Percentiles rank a stretch among this genome's conserved stretches.
Conservation (phyloP, 1,284 basidiomycete genomes). For the Cystobasidium sp. region DNA sequence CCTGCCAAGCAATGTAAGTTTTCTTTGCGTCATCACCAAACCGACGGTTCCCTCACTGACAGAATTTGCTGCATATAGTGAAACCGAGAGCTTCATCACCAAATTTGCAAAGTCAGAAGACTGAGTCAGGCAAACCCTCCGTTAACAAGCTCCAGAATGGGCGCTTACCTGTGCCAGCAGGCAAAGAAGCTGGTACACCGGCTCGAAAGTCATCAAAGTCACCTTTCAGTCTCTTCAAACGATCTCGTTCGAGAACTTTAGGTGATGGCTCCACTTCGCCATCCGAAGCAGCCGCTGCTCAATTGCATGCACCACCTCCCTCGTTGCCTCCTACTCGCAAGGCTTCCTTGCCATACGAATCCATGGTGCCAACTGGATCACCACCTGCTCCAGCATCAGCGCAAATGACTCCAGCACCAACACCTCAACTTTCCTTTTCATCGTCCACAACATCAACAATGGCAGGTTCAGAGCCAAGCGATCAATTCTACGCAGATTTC, state of each 20-base stretch:
- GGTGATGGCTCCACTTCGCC: slow-evolving; percentile 12
- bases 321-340: not conserved
- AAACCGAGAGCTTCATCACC: slow-evolving; percentile 40
- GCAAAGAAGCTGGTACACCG: not conserved
- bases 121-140: not conserved
- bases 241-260: slow-evolving; percentile 32
- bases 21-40: not conserved
- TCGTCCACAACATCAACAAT: slow-evolving; percentile 32
- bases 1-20: slow-evolving; percentile 6
- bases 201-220: slow-evolving; percentile 25
- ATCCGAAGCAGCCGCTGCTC: not conserved
- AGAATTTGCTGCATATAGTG: not conserved
- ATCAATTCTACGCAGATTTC: slow-evolving; percentile 43
- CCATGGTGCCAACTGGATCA: not conserved
- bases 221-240: slow-evolving; percentile 41
- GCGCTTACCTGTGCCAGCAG: not conserved
- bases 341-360: not conserved
- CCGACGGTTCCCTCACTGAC: not conserved
- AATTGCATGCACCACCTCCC: slow-evolving; percentile 6
- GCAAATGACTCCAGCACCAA: slow-evolving; percentile 30
- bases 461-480: slow-evolving; percentile 28
- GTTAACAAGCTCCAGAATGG: not conserved
- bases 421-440: slow-evolving; percentile 42
- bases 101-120: slow-evolving; percentile 12
- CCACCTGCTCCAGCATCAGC: not conserved